phyloP scores from a whole-genome alignment of 2,329 filamentous ascomycete genomes.

The Laburnicola sp. region DNA sequence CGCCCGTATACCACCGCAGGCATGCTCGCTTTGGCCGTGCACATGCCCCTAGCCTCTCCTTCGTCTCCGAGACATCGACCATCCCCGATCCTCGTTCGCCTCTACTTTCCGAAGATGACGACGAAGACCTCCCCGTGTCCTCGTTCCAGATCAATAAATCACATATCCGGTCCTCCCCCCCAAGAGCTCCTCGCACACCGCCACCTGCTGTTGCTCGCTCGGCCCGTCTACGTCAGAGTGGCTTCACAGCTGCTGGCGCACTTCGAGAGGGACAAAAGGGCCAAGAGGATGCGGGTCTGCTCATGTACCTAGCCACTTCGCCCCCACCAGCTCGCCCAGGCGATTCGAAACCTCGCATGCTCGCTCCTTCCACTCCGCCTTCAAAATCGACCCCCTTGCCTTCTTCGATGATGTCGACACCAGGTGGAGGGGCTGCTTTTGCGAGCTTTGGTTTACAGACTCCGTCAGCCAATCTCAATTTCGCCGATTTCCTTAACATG shows the following conservation, averaged over 20 bases:
- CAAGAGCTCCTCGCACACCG: slow-evolving; percentile 53
- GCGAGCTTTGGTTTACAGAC: slow-evolving; percentile 69
- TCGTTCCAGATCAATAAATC: slow-evolving; percentile 66
- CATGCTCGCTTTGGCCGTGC: slow-evolving; percentile 72
- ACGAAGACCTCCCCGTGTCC: slow-evolving; percentile 75
- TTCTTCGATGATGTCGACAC: slow-evolving; percentile 88
- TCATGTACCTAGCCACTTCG: slow-evolving; percentile 89
- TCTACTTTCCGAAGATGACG: slow-evolving; percentile 75
- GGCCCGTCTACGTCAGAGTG: slow-evolving; percentile 45
- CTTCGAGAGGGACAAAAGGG: slow-evolving; percentile 60
- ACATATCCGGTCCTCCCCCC: slow-evolving; percentile 75
- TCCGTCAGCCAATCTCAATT: slow-evolving; percentile 85
- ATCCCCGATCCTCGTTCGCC: slow-evolving; percentile 64
- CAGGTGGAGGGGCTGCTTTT: slow-evolving; percentile 61
- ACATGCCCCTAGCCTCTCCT: slow-evolving; percentile 73
- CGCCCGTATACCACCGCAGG: slow-evolving; percentile 76
- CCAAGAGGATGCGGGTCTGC: slow-evolving; percentile 80
- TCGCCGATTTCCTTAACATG: slow-evolving; percentile 96
- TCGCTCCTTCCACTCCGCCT: slow-evolving; percentile 59
- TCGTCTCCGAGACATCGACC: slow-evolving; percentile 72
- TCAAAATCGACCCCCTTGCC: slow-evolving; percentile 63
- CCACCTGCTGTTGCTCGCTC: slow-evolving; percentile 46
- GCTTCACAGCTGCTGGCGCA: slow-evolving; percentile 45
- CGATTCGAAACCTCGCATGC: slow-evolving; percentile 51
- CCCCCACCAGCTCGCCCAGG: slow-evolving; percentile 76